These are phyloP conservation scores for Smallanthus sonchifolius DNA, from an alignment of 129 eudicot species.

Conservation along the genomic window DNA sequence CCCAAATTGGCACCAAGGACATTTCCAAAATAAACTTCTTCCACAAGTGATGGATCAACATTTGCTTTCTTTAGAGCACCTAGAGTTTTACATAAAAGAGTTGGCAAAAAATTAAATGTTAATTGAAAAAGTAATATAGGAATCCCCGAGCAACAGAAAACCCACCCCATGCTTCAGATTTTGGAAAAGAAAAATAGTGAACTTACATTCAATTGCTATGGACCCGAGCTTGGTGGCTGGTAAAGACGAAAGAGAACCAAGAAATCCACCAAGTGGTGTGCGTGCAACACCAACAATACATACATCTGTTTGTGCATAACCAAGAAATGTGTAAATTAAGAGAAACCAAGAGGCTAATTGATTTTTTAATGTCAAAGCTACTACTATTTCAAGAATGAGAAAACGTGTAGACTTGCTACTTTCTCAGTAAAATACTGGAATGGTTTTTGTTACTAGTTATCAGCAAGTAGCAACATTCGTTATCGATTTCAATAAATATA, in stretches of 20 bases:
- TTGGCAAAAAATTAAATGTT: background rate
- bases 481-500: background rate
- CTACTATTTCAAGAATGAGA: conserved; percentile 1
- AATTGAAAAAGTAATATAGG: conserved; percentile 1
- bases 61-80: conserved; percentile 92
- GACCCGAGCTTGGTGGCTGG: conserved; percentile 96
- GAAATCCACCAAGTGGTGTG: conserved; percentile 94
- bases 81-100: conserved; percentile 28
- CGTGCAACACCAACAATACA: conserved; percentile 98
- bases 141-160: background rate
- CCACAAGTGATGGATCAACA: conserved; percentile 89
- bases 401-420: background rate
- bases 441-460: background rate
- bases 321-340: conserved; percentile 2
- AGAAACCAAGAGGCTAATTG: conserved; percentile 9
- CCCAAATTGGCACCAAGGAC: conserved; percentile 97
- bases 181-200: background rate
- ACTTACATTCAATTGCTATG: conserved; percentile 77
- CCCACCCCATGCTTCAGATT: background rate
- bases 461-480: background rate
- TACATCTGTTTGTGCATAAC: conserved; percentile 56
- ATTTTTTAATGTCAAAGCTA: background rate
- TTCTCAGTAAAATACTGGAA: background rate
- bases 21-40: conserved; percentile 92
- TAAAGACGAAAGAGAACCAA: conserved; percentile 80